These are phyloP conservation scores for Aspergillus avenaceus DNA, from an alignment of 495 filamentous ascomycete genomes.

Conservation along the genomic window DNA sequence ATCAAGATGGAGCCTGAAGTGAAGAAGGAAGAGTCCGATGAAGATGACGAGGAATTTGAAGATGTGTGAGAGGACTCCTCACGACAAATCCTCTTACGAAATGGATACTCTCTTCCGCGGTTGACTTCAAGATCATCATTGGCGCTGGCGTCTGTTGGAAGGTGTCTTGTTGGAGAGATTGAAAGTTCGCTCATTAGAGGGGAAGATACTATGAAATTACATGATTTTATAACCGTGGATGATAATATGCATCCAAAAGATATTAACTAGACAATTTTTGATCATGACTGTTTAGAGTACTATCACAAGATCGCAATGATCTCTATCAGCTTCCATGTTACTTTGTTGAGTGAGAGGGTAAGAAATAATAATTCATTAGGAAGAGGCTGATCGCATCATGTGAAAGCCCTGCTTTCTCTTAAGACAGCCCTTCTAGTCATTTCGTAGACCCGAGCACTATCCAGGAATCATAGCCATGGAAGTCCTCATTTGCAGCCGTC, in stretches of 20 bases:
- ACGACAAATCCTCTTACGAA: not conserved
- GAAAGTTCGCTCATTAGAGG: not conserved
- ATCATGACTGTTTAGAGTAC: no score
- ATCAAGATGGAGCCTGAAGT: conserved; percentile 33
- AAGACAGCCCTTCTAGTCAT: conserved; percentile 1
- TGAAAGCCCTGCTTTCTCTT: conserved; percentile 1
- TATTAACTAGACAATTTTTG: no score
- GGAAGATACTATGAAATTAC: not conserved
- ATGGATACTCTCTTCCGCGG: not conserved
- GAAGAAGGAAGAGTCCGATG: conserved; percentile 45
- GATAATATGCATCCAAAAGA: no score
- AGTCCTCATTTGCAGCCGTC: not conserved
- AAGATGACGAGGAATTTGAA: conserved; percentile 53
- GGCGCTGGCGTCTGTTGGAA: conserved; percentile 13
- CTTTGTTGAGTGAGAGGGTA: not conserved
- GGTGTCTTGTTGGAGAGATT: not conserved
- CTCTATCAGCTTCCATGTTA: no score
- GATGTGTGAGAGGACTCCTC: conserved; percentile 29
- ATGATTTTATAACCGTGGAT: no score
- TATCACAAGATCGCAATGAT: no score
- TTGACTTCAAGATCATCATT: not conserved
- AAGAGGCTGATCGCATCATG: not conserved
- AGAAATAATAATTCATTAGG: not conserved
- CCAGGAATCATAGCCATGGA: not conserved
- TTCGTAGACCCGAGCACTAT: not conserved